Percentiles rank a stretch among this genome's conserved stretches.
Evolutionary conservation across 1,284 basidiomycete species (phyloP).

Genomic region (Cutaneotrichosporon sp.): DNA sequence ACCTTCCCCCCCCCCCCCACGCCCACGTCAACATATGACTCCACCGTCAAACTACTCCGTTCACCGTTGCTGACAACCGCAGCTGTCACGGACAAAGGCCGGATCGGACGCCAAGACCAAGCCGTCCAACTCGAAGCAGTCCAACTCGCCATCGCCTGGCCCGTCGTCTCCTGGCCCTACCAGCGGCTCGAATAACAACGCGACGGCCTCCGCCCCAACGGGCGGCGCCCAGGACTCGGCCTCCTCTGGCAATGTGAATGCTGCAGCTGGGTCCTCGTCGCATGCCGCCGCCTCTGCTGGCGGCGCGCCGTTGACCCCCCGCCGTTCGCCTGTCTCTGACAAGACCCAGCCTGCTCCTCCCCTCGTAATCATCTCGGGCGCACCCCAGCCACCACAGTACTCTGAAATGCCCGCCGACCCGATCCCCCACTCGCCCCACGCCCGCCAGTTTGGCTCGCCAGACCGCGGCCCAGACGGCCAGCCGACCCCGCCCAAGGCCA

Average conservation of each 20-base stretch:
- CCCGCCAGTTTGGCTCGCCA: slow-evolving; percentile 42
- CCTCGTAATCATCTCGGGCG: slow-evolving; percentile 77
- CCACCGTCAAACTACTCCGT: too few species aligned
- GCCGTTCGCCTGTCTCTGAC: slow-evolving; percentile 48
- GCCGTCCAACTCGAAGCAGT: slow-evolving; percentile 54
- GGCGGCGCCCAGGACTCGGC: slow-evolving; percentile 1
- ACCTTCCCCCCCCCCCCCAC: neutral
- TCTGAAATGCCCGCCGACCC: slow-evolving; percentile 67
- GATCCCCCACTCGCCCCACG: slow-evolving; percentile 59
- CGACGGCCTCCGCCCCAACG: neutral
- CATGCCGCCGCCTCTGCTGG: slow-evolving; percentile 5
- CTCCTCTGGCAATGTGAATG: slow-evolving; percentile 7
- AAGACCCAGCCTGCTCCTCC: slow-evolving; percentile 65
- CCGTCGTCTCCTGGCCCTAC: slow-evolving; percentile 16
- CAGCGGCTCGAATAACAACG: neutral
- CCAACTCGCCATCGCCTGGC: slow-evolving; percentile 33
- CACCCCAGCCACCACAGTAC: slow-evolving; percentile 27
- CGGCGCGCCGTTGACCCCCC: slow-evolving; percentile 51
- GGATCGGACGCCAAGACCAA: slow-evolving; percentile 48
- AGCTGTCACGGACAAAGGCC: slow-evolving; percentile 46
- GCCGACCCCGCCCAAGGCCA: slow-evolving; percentile 56
- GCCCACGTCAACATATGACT: neutral
- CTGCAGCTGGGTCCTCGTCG: slow-evolving; percentile 14
- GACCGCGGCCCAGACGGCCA: slow-evolving; percentile 47
- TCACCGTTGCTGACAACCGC: slow-evolving; percentile 1